phyloP scores from a whole-genome alignment of 2,329 filamentous ascomycete genomes.

The Cytospora piceicola region DNA sequence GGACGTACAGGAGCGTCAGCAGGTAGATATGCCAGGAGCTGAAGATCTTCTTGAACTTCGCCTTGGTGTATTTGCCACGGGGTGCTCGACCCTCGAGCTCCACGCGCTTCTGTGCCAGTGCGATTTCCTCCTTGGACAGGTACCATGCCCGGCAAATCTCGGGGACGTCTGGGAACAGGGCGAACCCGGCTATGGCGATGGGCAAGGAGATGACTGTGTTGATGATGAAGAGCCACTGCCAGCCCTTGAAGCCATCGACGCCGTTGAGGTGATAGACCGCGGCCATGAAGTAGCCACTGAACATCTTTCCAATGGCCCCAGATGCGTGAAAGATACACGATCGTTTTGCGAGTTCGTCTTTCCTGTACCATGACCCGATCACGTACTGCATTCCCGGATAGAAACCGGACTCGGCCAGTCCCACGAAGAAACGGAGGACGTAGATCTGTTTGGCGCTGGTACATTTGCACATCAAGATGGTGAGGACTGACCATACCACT shows the following conservation, averaged over 20 bases:
- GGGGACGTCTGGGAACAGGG: conserved; percentile 47
- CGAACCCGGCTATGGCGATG: conserved; percentile 56
- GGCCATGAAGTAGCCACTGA: conserved; percentile 58
- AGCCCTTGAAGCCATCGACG: conserved; percentile 52
- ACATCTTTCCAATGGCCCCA: conserved; percentile 57
- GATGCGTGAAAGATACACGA: conserved; percentile 53
- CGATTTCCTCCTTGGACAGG: conserved; percentile 44
- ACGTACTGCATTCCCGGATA: conserved; percentile 48
- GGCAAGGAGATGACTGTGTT: conserved; percentile 61
- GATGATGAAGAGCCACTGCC: conserved; percentile 63
- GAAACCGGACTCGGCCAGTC: conserved; percentile 46
- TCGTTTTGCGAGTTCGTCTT: conserved; percentile 55
- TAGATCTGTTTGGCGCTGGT: conserved; percentile 44
- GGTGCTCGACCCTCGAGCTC: conserved; percentile 50
- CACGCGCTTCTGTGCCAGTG: conserved; percentile 46
- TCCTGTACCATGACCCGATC: conserved; percentile 50
- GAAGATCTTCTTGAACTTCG: conserved; percentile 64
- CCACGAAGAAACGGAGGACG: conserved; percentile 48
- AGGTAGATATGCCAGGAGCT: conserved; percentile 67
- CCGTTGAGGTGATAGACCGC: conserved; percentile 47
- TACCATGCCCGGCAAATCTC: conserved; percentile 46
- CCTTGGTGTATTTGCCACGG: conserved; percentile 44
- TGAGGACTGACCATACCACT: conserved; percentile 43
- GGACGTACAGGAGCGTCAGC: conserved; percentile 61
- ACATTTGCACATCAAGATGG: conserved; percentile 40